Evolutionary conservation across 495 filamentous ascomycete genomes (phyloP).

Genomic region (Hypoxylon cercidicola): DNA sequence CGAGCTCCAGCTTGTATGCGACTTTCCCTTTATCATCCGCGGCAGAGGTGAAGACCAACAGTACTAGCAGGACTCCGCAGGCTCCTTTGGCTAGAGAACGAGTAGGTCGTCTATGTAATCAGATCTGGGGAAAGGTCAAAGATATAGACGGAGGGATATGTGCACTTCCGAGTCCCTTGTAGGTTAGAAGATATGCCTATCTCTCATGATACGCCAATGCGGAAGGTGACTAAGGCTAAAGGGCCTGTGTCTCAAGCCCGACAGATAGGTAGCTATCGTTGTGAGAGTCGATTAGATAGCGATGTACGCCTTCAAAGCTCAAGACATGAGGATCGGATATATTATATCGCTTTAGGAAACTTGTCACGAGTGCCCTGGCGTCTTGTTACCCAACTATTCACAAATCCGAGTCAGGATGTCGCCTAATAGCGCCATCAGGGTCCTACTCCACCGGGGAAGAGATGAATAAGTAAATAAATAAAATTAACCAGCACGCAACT

Average conservation of each 20-base stretch:
- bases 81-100: conserved; percentile 9
- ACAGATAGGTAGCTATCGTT: conserved; percentile 1
- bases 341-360: conserved; percentile 39
- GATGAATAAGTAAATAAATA: conserved; percentile 2
- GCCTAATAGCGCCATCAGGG: conserved; percentile 41
- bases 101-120: conserved; percentile 6
- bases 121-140: conserved; percentile 20
- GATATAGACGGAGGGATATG: conserved; percentile 28
- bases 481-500: neutral
- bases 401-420: conserved; percentile 37
- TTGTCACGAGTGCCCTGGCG: conserved; percentile 30
- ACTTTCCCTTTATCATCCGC: conserved; percentile 39
- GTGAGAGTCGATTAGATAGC: conserved; percentile 16
- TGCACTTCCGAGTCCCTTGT: conserved; percentile 8
- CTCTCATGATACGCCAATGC: conserved; percentile 29
- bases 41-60: conserved; percentile 8
- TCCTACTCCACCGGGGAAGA: conserved; percentile 7
- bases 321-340: conserved; percentile 4
- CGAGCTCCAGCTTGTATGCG: conserved; percentile 37
- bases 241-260: conserved; percentile 17
- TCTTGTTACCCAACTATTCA: conserved; percentile 40
- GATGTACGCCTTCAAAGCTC: neutral
- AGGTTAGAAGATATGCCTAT: conserved; percentile 36
- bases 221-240: conserved; percentile 33
- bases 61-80: neutral